These are phyloP conservation scores for Aspergillus nanangensis DNA, from an alignment of 495 filamentous ascomycete species.

Conservation along the genomic window DNA sequence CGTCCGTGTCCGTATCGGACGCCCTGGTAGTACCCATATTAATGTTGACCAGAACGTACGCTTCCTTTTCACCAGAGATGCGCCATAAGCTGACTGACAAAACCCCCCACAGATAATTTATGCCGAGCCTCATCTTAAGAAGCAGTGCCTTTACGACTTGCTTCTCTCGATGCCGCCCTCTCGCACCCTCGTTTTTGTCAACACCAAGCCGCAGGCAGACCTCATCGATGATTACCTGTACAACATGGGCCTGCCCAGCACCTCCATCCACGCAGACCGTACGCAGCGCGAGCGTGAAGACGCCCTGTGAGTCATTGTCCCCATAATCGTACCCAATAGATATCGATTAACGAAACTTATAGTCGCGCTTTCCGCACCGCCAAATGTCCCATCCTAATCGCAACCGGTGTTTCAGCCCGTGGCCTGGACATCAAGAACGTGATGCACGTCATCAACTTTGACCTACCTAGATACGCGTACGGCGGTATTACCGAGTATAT, in stretches of 20 bases:
- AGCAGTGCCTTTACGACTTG: conserved; percentile 65
- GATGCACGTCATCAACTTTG: conserved; percentile 89
- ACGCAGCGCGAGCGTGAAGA: conserved; percentile 93
- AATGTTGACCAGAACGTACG: conserved; percentile 71
- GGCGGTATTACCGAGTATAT: conserved; percentile 94
- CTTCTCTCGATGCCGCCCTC: conserved; percentile 60
- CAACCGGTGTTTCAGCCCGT: conserved; percentile 80
- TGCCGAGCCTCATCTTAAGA: conserved; percentile 59
- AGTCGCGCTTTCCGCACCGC: conserved; percentile 78
- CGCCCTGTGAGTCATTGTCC: conserved; percentile 66
- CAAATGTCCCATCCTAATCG: conserved; percentile 69
- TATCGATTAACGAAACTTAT: neutral
- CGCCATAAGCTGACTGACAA: neutral
- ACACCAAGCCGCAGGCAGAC: conserved; percentile 69
- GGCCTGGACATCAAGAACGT: conserved; percentile 88
- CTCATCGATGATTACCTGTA: conserved; percentile 82
- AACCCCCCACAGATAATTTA: conserved; percentile 47
- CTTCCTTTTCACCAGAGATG: neutral
- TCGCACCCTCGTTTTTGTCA: conserved; percentile 91
- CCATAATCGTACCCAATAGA: too few species aligned
- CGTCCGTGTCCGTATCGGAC: conserved; percentile 77
- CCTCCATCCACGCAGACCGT: conserved; percentile 81
- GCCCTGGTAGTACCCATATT: conserved; percentile 69
- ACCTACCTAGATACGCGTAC: conserved; percentile 62
- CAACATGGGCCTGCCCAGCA: conserved; percentile 71